Conservation (phyloP, 768 basidiomycete genomes). For the Lyophyllum shimeji region DNA sequence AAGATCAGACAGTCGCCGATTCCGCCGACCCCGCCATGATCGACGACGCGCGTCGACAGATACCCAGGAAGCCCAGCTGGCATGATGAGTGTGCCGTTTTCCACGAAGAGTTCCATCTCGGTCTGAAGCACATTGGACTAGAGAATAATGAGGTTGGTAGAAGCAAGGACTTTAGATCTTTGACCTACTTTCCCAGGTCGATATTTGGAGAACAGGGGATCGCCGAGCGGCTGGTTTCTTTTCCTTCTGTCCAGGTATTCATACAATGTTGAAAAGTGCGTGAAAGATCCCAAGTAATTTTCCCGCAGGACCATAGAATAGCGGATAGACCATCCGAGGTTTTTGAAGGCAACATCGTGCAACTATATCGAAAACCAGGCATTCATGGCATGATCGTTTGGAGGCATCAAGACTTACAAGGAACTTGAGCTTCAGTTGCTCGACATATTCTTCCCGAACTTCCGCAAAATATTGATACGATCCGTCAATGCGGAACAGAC, state of each 20-base stretch:
- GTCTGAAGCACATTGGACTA: constrained; percentile 89
- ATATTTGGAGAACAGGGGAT: constrained; percentile 80
- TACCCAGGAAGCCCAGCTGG: constrained; percentile 71
- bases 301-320: constrained; percentile 87
- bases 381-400: background rate
- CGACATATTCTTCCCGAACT: constrained; percentile 68
- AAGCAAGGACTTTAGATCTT: background rate
- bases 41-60: constrained; percentile 28
- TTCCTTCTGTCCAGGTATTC: constrained; percentile 80
- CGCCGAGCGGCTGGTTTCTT: constrained; percentile 63
- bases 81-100: constrained; percentile 54
- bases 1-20: constrained; percentile 58
- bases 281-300: constrained; percentile 94
- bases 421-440: constrained; percentile 72
- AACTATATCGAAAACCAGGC: constrained; percentile 34
- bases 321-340: constrained; percentile 85
- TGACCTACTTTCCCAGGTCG: constrained; percentile 70
- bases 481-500: constrained; percentile 56
- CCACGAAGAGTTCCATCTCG: constrained; percentile 53
- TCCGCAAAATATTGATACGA: constrained; percentile 76
- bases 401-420: constrained; percentile 38
- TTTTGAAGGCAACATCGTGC: constrained; percentile 58
- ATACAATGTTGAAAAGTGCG: constrained; percentile 83
- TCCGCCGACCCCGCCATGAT: constrained; percentile 27
- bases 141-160: background rate